These are phyloP conservation scores for Yarrowia yakushimensis DNA, from an alignment of 805 yeast species.

Conservation along the genomic window DNA sequence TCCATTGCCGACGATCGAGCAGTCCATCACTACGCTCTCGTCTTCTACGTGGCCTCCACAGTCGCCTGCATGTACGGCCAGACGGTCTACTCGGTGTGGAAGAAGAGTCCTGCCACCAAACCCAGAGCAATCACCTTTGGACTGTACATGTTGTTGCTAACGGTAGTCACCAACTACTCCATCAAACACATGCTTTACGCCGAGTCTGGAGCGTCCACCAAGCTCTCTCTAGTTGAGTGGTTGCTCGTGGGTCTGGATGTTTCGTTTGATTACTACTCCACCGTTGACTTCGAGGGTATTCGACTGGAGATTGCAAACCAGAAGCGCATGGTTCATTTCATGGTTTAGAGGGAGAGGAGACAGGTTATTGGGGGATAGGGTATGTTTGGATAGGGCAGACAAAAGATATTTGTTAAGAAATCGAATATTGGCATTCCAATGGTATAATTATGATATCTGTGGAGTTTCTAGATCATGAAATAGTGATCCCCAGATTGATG, in stretches of 20 bases:
- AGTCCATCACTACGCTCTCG: slow-evolving; percentile 2
- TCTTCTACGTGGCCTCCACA: slow-evolving; percentile 1
- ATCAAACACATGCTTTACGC: slow-evolving; percentile 75
- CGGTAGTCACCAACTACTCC: slow-evolving; percentile 47
- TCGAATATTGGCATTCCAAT: no score
- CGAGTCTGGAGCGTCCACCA: slow-evolving; percentile 74
- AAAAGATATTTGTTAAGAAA: no score
- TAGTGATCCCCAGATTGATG: no score
- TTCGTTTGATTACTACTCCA: slow-evolving; percentile 68
- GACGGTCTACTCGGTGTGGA: slow-evolving; percentile 26
- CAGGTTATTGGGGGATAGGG: no score
- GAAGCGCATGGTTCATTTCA: slow-evolving; percentile 12
- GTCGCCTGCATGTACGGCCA: slow-evolving; percentile 15
- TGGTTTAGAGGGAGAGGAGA: not conserved
- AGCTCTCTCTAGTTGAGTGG: slow-evolving; percentile 84
- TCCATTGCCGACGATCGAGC: slow-evolving; percentile 7
- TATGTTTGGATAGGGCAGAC: no score
- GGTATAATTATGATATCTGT: no score
- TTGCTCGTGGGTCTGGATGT: slow-evolving; percentile 66
- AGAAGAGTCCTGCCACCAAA: not conserved
- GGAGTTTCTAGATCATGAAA: no score
- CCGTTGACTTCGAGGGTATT: slow-evolving; percentile 55
- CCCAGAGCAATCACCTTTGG: slow-evolving; percentile 14
- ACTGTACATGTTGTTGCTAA: not conserved
- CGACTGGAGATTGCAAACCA: slow-evolving; percentile 37